Conservation (phyloP, 2,329 filamentous ascomycete genomes). For the Myriangium duriaei region DNA sequence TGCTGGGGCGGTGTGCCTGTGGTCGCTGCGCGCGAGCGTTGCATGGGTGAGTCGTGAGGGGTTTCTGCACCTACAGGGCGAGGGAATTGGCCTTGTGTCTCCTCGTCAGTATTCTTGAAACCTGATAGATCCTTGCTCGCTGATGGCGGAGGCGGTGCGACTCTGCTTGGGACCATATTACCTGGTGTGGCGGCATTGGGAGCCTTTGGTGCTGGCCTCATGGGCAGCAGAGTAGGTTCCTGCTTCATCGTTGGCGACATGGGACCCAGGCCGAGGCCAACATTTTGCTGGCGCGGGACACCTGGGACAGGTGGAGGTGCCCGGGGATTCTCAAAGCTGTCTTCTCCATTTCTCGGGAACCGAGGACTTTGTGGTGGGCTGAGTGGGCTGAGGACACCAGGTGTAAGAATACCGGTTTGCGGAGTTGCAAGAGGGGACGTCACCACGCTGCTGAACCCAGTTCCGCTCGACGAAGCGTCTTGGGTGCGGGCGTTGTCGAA, state of each 20-base stretch:
- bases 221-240: conserved; percentile 50
- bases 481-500: conserved; percentile 72
- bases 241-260: conserved; percentile 24
- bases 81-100: conserved; percentile 1
- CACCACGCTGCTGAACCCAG: conserved; percentile 19
- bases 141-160: conserved; percentile 18
- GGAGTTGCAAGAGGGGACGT: conserved; percentile 13
- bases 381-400: conserved; percentile 29
- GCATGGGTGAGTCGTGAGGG: conserved; percentile 35
- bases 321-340: conserved; percentile 94
- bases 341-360: conserved; percentile 79
- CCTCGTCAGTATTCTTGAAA: conserved; percentile 1
- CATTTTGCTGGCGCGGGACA: conserved; percentile 17
- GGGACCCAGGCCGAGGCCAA: conserved; percentile 26
- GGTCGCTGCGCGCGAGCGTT: conserved; percentile 14
- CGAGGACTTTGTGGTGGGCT: conserved; percentile 75
- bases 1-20: conserved; percentile 18
- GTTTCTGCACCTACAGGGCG: neutral
- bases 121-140: conserved; percentile 3
- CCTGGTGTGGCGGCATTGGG: conserved; percentile 39
- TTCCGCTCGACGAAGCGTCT: conserved; percentile 23
- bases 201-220: conserved; percentile 77
- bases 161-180: conserved; percentile 36
- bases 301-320: conserved; percentile 79
- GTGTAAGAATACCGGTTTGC: conserved; percentile 14